Evolutionary conservation across 208 protist genomes (phyloP).

Genomic region (Leishmania turanica): DNA sequence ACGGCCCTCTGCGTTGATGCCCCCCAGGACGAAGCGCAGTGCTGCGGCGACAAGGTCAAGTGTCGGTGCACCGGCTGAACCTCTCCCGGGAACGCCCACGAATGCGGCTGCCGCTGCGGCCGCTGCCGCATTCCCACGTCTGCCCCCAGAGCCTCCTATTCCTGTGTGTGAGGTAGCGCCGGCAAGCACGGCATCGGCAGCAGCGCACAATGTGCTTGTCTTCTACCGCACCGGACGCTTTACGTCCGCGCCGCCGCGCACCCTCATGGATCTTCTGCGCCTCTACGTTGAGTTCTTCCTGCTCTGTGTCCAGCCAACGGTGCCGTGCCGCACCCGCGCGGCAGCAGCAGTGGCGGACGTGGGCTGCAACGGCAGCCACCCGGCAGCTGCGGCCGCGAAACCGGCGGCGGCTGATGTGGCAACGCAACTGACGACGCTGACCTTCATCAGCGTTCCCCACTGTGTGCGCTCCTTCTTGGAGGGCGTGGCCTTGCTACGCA

Average conservation of each 20-base stretch:
- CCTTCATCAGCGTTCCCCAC: slow-evolving; percentile 21
- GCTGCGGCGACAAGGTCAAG: neutral
- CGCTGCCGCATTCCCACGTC: neutral
- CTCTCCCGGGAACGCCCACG: neutral
- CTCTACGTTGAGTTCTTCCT: slow-evolving; percentile 50
- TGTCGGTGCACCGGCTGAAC: neutral
- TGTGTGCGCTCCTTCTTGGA: slow-evolving; percentile 16
- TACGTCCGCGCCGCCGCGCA: slow-evolving; percentile 15
- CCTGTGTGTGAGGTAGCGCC: neutral
- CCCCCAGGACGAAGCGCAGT: slow-evolving; percentile 1
- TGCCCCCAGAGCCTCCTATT: neutral
- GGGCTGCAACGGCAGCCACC: neutral
- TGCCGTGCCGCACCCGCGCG: neutral
- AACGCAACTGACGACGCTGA: slow-evolving; percentile 20
- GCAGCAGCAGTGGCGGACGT: neutral
- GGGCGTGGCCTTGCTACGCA: neutral
- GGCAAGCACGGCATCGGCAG: neutral
- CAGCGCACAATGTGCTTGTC: neutral
- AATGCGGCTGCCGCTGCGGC: neutral
- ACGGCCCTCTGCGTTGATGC: neutral
- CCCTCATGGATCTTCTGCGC: slow-evolving; percentile 49
- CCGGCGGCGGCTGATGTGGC: neutral
- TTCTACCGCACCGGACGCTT: slow-evolving; percentile 30
- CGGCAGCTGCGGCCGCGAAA: neutral
- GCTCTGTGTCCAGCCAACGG: slow-evolving; percentile 6